A percentile compares a stretch with the other conserved stretches of the same genome.
These are phyloP conservation scores for Citrus unshiu DNA, from an alignment of 345 rosid species.

Conservation along the genomic window DNA sequence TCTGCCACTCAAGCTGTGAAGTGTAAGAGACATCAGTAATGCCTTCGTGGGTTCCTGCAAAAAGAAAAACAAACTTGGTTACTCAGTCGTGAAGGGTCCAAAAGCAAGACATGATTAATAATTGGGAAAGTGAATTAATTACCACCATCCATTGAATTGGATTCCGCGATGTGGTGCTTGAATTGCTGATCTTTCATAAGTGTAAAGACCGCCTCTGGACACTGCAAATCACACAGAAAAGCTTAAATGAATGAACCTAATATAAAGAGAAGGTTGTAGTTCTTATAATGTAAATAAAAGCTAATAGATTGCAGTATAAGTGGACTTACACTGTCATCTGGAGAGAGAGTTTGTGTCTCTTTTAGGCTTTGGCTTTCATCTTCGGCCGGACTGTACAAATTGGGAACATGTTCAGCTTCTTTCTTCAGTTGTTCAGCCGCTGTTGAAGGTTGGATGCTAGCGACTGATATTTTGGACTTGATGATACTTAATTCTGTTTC, in stretches of 20 bases:
- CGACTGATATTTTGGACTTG: conserved; percentile 20
- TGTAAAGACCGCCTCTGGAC: conserved; percentile 20
- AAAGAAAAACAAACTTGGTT: not conserved
- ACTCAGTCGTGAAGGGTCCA: not conserved
- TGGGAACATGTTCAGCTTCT: conserved; percentile 33
- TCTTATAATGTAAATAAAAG: conserved; percentile 1
- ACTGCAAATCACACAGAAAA: conserved; percentile 26
- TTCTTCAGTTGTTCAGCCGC: conserved; percentile 22
- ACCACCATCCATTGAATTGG: conserved; percentile 17
- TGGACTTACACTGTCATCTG: conserved; percentile 45
- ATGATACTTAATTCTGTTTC: conserved; percentile 30
- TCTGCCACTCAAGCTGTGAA: conserved; percentile 20
- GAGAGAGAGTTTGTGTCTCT: conserved; percentile 27
- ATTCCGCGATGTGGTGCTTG: conserved; percentile 9
- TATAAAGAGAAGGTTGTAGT: not conserved
- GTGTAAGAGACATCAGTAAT: not conserved
- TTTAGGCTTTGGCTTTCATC: conserved; percentile 23
- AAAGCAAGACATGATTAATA: not conserved
- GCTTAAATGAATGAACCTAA: conserved; percentile 9
- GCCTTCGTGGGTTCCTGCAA: conserved; percentile 38
- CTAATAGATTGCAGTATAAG: conserved; percentile 3
- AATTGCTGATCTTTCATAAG: conserved; percentile 29
- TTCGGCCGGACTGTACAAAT: conserved; percentile 8
- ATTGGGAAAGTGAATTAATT: not conserved
- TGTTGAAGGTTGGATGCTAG: conserved; percentile 23